Evolutionary conservation across 352 stramenopile species (phyloP).

Genomic region (Pythium biforme): DNA sequence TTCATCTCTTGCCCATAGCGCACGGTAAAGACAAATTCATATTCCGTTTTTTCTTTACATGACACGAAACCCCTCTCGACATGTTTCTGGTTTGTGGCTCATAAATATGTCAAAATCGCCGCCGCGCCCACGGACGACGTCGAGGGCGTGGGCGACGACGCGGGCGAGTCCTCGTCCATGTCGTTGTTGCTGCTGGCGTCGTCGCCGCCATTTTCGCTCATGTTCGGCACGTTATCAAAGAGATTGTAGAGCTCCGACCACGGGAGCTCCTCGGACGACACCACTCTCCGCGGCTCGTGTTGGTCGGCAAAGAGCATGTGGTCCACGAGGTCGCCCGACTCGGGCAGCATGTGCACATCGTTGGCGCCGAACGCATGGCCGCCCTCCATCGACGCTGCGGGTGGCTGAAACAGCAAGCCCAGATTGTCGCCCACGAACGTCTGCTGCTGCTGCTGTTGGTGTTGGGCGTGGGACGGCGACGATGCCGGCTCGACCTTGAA

Average conservation of each 20-base stretch:
- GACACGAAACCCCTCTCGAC: too few relatives aligned
- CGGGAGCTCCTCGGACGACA: conserved; percentile 69
- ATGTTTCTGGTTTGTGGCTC: too few relatives aligned
- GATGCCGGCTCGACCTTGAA: conserved; percentile 26
- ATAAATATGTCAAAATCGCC: conserved; percentile 70
- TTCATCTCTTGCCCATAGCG: too few relatives aligned
- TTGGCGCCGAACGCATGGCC: neutral
- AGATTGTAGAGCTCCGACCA: conserved; percentile 85
- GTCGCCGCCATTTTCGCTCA: conserved; percentile 36
- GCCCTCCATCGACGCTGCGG: neutral
- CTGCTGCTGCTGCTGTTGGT: conserved; percentile 1
- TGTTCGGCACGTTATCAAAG: conserved; percentile 52
- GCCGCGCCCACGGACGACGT: conserved; percentile 21
- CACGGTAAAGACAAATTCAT: too few relatives aligned
- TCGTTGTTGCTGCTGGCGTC: conserved; percentile 62
- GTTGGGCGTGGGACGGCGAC: neutral
- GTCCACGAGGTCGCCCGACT: conserved; percentile 42
- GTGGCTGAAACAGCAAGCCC: conserved; percentile 8
- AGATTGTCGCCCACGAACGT: conserved; percentile 9
- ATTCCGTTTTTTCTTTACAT: too few relatives aligned
- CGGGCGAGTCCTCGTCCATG: conserved; percentile 30
- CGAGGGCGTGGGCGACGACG: conserved; percentile 30
- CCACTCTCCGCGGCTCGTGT: conserved; percentile 52
- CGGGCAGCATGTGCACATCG: conserved; percentile 18
- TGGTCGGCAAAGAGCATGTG: conserved; percentile 71